Evolutionary conservation across 768 basidiomycete genomes (phyloP), one percentile per base, ranked within the genome.

Genomic region (Naganishia vishniacii): DNA sequence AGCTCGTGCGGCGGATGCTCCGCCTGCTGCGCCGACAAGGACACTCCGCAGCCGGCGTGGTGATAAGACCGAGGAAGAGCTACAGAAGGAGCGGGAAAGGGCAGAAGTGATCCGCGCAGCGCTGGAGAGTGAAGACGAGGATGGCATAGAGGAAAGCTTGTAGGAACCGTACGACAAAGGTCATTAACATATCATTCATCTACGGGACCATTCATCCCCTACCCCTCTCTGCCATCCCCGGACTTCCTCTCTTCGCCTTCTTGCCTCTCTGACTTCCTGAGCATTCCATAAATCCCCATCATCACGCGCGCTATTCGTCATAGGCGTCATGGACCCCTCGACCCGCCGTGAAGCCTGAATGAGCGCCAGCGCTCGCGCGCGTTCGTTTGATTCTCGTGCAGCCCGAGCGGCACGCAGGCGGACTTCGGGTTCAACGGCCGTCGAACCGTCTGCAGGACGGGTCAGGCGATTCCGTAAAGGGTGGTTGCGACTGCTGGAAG

Each of bases 21-120:
- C 25, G 7, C 56, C 60, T 31, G 46, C 68, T 29, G 64, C 70
- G 32, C 66, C 78, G 37, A 65, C 80, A 41, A 80, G 80, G 47
- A 81, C 86, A 47, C 83, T 82, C 26, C 79, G 88, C 67, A 82
- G 88, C 28, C 82, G 86, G 48, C 82, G 87, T 34, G 72, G 71
- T 28, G 75, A 80, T 65, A 88, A 86, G 78, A 82, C 79, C 56
- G 75, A 79, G 51, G 80, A 80, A 47, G 78, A 82, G 70, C 62
- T 81, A 37, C 75, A 80, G 70, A 80, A 81, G 72, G 84, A 84
- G 70, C 74, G 71, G 67, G 80, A 81, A 66, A 72, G 73, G 71
- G 85, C 85, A 75, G 78, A 78, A 29, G 42, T 46, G 41, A 31
- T 65, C 23, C 47, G 41, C n/a, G 67, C 61, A 11, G 67, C 67